Base-by-base conservation (phyloP, 768 basidiomycete genomes). In the Trametes punicea region DNA sequence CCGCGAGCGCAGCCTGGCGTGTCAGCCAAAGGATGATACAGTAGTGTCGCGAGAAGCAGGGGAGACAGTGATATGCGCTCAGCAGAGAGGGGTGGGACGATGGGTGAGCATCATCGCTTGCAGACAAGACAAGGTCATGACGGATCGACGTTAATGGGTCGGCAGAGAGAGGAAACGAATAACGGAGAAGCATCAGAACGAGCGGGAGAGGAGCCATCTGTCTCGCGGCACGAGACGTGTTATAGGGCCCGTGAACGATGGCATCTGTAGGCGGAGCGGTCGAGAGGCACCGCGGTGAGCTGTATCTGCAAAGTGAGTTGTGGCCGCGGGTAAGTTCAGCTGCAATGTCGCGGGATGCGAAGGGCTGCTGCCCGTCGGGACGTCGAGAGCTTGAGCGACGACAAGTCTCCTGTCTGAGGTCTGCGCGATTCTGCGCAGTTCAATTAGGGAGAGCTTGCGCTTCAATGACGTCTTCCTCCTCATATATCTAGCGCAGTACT, bases 151-250 rank as follows among this genome's bases (percentile, higher is more conserved):
- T 27, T 33, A 20, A 21, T 15, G 26, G 23, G 10, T 44, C 15
- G 4, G 42, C 20, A 10, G 10, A 42, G 10, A 42, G 41, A 42
- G 18, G 33, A 10, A n/a, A 34, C 26, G 27, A n/a, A 25, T 27
- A 38, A 55, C 54, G 49, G 55, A 25, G 55, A 56, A 44, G 55
- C 40, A 4, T 31, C n/a, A 27, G 36, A 16, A 18, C 21, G 18
- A 36, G 20, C 33, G 40, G 9, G 21, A 27, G 20, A 18, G 21
- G 39, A 42, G 40, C 27, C 51, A 47, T 51, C 50, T 46, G 39
- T 54, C 44, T 36, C 26, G 52, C 34, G 56, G 36, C 18, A 13
- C 50, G 56, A 46, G 56, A 57, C 56, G 44, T 57, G 56, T 51
- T 25, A 42, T 46, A 38, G 50, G 16, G 38, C 27, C 29, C 9